phyloP scores from a whole-genome alignment of 768 basidiomycete species.

The Chlorophyllum brunneum region DNA sequence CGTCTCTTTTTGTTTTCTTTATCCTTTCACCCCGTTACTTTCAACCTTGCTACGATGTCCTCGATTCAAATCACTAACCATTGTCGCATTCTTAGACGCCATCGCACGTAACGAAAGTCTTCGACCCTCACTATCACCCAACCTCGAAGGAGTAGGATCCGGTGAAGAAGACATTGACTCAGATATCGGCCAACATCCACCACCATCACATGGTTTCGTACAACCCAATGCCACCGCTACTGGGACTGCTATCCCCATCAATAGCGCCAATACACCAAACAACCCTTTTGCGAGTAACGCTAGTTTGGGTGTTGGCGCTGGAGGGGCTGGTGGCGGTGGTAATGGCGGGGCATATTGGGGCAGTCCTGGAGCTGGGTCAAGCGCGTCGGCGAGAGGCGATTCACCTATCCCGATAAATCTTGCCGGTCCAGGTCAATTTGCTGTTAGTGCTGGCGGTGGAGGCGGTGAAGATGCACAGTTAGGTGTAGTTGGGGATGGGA shows the following conservation, averaged over 20 bases:
- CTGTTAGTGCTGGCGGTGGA: conserved; percentile 1
- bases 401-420: background rate
- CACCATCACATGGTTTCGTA: background rate
- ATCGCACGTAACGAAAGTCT: too few relatives aligned
- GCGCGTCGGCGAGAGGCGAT: conserved; percentile 7
- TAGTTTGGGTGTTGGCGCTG: background rate
- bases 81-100: too few relatives aligned
- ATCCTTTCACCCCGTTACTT: too few relatives aligned
- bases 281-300: background rate
- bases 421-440: background rate
- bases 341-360: too few relatives aligned
- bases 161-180: conserved; percentile 1
- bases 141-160: background rate
- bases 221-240: background rate
- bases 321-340: background rate
- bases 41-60: too few relatives aligned
- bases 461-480: conserved; percentile 14
- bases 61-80: too few relatives aligned
- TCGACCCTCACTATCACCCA: background rate
- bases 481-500: conserved; percentile 12
- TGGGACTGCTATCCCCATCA: conserved; percentile 1
- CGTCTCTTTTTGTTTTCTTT: too few relatives aligned
- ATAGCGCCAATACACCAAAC: background rate
- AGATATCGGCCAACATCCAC: background rate
- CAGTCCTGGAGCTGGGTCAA: conserved; percentile 10